Evolutionary conservation across 768 basidiomycete species (phyloP).

Genomic region (Leccinum disarticulatum): DNA sequence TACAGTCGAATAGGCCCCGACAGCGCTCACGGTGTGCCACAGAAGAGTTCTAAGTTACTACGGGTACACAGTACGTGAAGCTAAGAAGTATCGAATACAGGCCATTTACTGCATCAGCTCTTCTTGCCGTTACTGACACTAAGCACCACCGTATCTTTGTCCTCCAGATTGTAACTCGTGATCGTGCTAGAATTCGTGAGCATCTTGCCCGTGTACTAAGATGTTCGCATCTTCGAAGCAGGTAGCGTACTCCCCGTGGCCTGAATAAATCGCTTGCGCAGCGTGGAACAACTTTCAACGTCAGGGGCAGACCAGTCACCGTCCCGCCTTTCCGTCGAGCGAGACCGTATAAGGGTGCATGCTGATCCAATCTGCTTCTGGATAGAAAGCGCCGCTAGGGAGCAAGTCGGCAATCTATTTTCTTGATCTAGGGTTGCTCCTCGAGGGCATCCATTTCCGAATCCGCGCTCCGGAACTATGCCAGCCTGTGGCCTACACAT

Average conservation of each 20-base stretch:
- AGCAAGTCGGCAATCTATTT: constrained; percentile 78
- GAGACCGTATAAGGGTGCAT: constrained; percentile 93
- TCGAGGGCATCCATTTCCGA: constrained; percentile 70
- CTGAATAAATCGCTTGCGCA: constrained; percentile 85
- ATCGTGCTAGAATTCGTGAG: constrained; percentile 84
- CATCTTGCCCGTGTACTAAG: constrained; percentile 73
- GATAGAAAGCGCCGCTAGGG: constrained; percentile 79
- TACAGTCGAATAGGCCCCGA: too few species aligned
- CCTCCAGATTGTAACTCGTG: constrained; percentile 86
- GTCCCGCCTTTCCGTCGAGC: constrained; percentile 73
- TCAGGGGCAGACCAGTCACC: constrained; percentile 81
- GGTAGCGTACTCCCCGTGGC: constrained; percentile 77
- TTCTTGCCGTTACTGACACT: constrained; percentile 77
- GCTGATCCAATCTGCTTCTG: constrained; percentile 86
- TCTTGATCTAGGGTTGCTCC: constrained; percentile 79
- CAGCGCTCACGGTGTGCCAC: too few species aligned
- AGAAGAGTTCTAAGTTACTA: too few species aligned
- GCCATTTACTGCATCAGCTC: constrained; percentile 41
- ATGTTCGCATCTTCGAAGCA: constrained; percentile 74
- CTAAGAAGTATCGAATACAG: not conserved
- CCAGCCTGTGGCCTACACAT: constrained; percentile 63
- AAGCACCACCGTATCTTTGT: constrained; percentile 83
- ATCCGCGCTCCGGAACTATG: constrained; percentile 72
- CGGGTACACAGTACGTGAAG: constrained; percentile 10
- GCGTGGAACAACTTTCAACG: constrained; percentile 75